Evolutionary conservation across 805 yeast species (phyloP), one percentile per base, ranked within the genome.

Genomic region (Spencermartinsiella europaea): DNA sequence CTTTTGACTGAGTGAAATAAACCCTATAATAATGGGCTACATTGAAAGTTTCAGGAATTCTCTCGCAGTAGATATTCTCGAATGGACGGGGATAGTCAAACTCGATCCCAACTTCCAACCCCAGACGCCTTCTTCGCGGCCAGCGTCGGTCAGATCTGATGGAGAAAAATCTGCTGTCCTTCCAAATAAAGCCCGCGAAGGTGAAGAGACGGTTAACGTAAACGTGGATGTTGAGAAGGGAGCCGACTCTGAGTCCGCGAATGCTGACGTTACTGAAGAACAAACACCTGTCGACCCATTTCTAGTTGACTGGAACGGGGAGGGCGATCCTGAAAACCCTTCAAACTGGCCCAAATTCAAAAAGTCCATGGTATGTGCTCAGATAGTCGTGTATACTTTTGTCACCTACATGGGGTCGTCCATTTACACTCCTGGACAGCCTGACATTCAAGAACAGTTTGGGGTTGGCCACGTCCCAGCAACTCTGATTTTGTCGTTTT

Each of bases 381-480:
- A 69, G 49, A 63, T 76, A n/a, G 68, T 75, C 53, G 38, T 76
- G 12, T 62, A 77, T 46, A 74, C 83, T 4, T 58, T 69, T n/a
- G 65, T 79, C 0, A 75, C 77, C 0, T 81, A 80, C 56, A 73
- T 78, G 72, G 82, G 79, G 3, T 73, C 85, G 0, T 75, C 84
- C 2, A 72, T 79, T 31, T 77, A 72, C 55, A 72, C 83, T 0
- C 83, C 85, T 0, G 80, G 80, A 15, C 66, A 73, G 41, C 66
- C 60, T 49, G 59, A 48, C 8, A 62, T 69, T n/a, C 54, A 70
- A 44, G 61, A 60, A 53, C 60, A 62, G 16, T 77, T 63, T 65
- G 71, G 71, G 28, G 65, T 77, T 15, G 73, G 77, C 2, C 47
- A 64, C 35, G 75, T 73, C n/a, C 75, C 71, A 0, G 73, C 79